phyloP scores from a whole-genome alignment of 192 early-diverging fungal species.

The Coemansia sp. region DNA sequence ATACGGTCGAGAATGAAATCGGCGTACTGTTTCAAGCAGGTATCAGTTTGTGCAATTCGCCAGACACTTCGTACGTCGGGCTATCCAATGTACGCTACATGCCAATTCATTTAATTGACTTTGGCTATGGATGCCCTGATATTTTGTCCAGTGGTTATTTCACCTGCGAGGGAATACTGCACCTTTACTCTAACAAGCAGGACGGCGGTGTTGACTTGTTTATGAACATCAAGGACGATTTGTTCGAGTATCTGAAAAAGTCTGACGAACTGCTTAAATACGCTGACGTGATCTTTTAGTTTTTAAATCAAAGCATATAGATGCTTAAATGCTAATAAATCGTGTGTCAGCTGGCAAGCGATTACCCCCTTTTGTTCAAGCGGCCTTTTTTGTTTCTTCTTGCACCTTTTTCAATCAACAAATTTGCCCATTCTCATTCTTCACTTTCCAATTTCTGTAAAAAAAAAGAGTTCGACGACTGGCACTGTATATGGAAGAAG shows the following conservation, averaged over 20 bases:
- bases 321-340: background rate
- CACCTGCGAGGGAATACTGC: constrained; percentile 34
- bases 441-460: background rate
- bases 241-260: constrained; percentile 24
- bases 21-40: constrained; percentile 33
- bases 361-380: constrained; percentile 11
- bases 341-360: background rate
- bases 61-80: constrained; percentile 31
- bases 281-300: constrained; percentile 34
- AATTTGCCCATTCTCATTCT: background rate
- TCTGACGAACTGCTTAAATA: constrained; percentile 26
- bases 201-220: constrained; percentile 45
- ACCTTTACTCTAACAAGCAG: constrained; percentile 36
- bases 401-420: background rate
- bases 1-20: constrained; percentile 36
- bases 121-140: constrained; percentile 37
- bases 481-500: constrained; percentile 37
- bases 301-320: background rate
- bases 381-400: constrained; percentile 1
- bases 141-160: constrained; percentile 36
- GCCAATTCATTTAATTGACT: constrained; percentile 36
- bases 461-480: background rate
- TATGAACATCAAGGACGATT: constrained; percentile 31
- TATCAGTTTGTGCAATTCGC: constrained; percentile 33
- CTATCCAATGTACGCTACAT: constrained; percentile 36